Percentiles rank a stretch among this genome's conserved stretches.
phyloP scores from a whole-genome alignment of 257 asterid species.

The Solanum commersonii region DNA sequence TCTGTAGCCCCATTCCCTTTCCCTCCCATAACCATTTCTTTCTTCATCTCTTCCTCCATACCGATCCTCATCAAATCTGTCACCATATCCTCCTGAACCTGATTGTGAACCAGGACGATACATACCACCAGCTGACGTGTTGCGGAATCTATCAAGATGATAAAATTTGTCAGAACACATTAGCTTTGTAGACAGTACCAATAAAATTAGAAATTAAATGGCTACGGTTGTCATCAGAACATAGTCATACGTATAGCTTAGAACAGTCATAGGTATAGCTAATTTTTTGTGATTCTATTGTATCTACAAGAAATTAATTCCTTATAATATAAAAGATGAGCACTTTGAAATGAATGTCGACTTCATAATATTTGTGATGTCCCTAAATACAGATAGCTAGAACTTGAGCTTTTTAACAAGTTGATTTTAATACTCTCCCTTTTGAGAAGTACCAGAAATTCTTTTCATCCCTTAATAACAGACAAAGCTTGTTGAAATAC shows the following conservation, averaged over 20 bases:
- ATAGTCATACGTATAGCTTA: neutral
- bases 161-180: neutral
- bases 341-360: neutral
- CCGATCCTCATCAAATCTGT: constrained; percentile 74
- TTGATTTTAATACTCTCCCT: neutral
- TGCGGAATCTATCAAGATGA: constrained; percentile 52
- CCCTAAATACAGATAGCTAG: neutral
- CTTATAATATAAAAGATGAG: neutral
- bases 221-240: neutral
- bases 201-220: neutral
- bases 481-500: neutral
- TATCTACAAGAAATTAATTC: neutral
- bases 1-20: constrained; percentile 1
- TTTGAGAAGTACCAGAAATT: neutral
- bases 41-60: constrained; percentile 74
- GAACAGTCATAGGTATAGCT: neutral
- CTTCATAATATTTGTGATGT: neutral
- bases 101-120: constrained; percentile 67
- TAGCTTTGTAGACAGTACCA: neutral
- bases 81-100: constrained; percentile 59
- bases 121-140: constrained; percentile 54
- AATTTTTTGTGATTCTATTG: neutral
- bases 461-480: neutral
- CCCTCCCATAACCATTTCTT: constrained; percentile 9
- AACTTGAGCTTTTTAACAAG: neutral